These are phyloP conservation scores for Pseudopyricularia cyperi DNA, from an alignment of 2,329 filamentous ascomycete species.

Conservation along the genomic window DNA sequence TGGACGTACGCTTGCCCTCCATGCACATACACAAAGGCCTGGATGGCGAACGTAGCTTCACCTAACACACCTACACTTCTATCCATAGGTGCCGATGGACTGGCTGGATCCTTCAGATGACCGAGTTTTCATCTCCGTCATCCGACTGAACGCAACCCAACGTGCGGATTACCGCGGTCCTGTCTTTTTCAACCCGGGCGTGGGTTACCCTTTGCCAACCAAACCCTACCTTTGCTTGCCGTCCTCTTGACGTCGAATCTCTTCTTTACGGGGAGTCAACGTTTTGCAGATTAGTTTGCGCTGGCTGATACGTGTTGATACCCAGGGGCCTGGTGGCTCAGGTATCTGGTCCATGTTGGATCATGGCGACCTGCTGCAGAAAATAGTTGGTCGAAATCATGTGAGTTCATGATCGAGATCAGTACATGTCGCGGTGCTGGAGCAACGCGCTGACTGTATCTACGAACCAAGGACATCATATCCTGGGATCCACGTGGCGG, in stretches of 20 bases:
- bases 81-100: slow-evolving; percentile 22
- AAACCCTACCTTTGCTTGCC: too few species aligned
- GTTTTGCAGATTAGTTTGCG: neutral
- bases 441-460: neutral
- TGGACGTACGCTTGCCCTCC: slow-evolving; percentile 12
- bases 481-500: slow-evolving; percentile 37
- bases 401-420: slow-evolving; percentile 13
- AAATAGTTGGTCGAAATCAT: slow-evolving; percentile 31
- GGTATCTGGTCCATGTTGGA: slow-evolving; percentile 22
- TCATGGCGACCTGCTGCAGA: slow-evolving; percentile 22
- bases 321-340: slow-evolving; percentile 34
- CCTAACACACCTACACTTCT: neutral
- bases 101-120: slow-evolving; percentile 22
- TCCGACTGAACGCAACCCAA: slow-evolving; percentile 20
- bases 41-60: neutral
- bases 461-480: slow-evolving; percentile 26
- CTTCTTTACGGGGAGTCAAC: neutral
- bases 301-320: neutral
- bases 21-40: neutral
- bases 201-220: slow-evolving; percentile 1
- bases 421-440: neutral
- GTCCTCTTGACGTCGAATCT: too few species aligned
- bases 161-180: slow-evolving; percentile 16
- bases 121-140: slow-evolving; percentile 22
- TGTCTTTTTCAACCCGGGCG: slow-evolving; percentile 26